Evolutionary conservation across 768 basidiomycete genomes (phyloP), one percentile per base, ranked within the genome.

Genomic region (Vararia minispora): DNA sequence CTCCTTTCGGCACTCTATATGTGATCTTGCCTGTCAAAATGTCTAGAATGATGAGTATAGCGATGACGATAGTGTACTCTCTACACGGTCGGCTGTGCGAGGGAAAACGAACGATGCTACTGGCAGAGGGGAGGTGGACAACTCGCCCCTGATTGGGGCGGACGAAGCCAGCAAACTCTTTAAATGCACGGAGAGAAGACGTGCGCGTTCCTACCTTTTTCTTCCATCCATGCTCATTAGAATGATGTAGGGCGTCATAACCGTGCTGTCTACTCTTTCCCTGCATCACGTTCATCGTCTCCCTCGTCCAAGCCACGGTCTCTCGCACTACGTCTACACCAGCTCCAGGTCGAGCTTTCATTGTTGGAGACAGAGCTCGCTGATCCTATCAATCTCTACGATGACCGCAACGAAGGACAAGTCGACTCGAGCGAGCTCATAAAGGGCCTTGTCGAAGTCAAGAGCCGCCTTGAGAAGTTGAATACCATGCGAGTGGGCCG

Each of bases 341-440:
- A 63, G 2, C 65, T 99, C 6, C 83, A 89, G 43, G 68, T 71
- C 2, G 94, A 99, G 52, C 65, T 97, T 1, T 58, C 71, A 0
- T 69, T 85, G 22, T 67, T 99, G 3, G 94, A 99, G 55, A 55
- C 63, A 1, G 87, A 92, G 51, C 65, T 92, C n/a, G 68, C 77
- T 0, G 83, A 88, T 47, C 85, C 84, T 7, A 71, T 83, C 3
- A 87, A 81, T 52, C 51, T 83, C 18, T 66, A 66, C 33, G 71
- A 69, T 39, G 79, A 79, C 40, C 61, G 68, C 20, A 72, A 75
- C 38, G 69, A 72, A 29, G 71, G 71, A 28, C 68, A 71, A 35
- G 68, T 77, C 14, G 79, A 86, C 57, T 73, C 83, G 0, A 81
- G 77, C 6, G 78, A 82, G 52, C 68, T 87, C 44, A 77, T 89